phyloP scores from a whole-genome alignment of 305 asterid species.

The Fraxinus velutina region DNA sequence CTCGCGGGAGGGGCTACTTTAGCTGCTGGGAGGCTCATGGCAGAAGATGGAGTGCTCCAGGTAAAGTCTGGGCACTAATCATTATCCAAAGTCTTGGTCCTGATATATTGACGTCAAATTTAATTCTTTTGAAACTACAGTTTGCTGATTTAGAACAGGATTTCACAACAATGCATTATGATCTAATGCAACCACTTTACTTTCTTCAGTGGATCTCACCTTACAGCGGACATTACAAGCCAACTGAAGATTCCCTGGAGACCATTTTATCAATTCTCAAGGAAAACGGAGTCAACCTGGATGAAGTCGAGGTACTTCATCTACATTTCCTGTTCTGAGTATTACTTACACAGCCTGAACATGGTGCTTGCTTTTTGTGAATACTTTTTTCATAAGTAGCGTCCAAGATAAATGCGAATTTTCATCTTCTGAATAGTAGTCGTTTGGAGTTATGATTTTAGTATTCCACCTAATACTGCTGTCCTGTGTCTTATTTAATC shows the following conservation, averaged over 20 bases:
- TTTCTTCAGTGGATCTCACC: conserved; percentile 53
- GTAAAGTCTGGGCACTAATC: conserved; percentile 20
- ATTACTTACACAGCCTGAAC: conserved; percentile 5
- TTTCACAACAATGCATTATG: background rate
- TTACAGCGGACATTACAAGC: conserved; percentile 40
- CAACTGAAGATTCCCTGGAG: conserved; percentile 52
- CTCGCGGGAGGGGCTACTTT: conserved; percentile 61
- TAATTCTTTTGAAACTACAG: background rate
- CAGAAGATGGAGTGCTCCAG: conserved; percentile 40
- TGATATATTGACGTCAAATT: too few relatives aligned
- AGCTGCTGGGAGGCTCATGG: conserved; percentile 59
- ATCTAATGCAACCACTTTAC: conserved; percentile 4
- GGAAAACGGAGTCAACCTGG: conserved; percentile 70
- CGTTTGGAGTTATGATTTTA: conserved; percentile 2
- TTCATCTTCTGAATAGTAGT: background rate
- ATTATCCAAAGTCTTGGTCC: background rate
- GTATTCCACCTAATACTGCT: background rate
- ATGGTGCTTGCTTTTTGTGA: background rate
- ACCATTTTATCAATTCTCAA: conserved; percentile 52
- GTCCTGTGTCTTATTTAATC: conserved; percentile 19
- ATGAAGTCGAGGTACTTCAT: conserved; percentile 46
- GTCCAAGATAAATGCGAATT: background rate
- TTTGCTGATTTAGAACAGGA: background rate
- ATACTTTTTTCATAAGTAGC: background rate
- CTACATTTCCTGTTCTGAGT: background rate